Evolutionary conservation across 1,139 yeast species (phyloP).

Genomic region (Candida frijolesensis): DNA sequence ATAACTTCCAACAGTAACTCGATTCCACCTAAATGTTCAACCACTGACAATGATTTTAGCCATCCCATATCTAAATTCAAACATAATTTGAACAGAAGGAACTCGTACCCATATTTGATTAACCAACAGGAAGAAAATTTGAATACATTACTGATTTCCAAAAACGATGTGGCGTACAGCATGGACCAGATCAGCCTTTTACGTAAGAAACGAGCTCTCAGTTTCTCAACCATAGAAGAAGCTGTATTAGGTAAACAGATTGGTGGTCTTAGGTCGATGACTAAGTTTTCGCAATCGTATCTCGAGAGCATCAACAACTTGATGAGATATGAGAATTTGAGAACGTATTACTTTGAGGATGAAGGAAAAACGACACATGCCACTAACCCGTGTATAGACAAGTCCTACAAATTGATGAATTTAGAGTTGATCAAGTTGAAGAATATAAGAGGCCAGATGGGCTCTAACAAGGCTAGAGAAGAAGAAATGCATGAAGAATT

Average conservation of each 20-base stretch:
- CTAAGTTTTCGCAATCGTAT: constrained; percentile 28
- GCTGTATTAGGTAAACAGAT: constrained; percentile 10
- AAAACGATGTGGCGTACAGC: constrained; percentile 1
- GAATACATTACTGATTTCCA: constrained; percentile 26
- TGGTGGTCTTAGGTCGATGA: constrained; percentile 21
- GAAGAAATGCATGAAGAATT: constrained; percentile 37
- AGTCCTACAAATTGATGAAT: constrained; percentile 32
- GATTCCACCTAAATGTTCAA: constrained; percentile 3
- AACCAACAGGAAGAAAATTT: constrained; percentile 18
- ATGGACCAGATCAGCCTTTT: constrained; percentile 4
- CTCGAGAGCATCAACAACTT: constrained; percentile 24
- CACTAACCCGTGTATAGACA: constrained; percentile 22
- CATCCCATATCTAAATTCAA: constrained; percentile 20
- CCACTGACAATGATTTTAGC: constrained; percentile 4
- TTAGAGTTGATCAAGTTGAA: constrained; percentile 34
- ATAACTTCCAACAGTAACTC: constrained; percentile 8
- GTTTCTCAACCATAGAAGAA: constrained; percentile 49
- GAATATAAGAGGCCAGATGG: constrained; percentile 31
- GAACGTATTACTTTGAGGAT: constrained; percentile 17
- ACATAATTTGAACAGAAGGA: constrained; percentile 40
- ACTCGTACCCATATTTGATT: constrained; percentile 42
- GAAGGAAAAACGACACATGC: constrained; percentile 6
- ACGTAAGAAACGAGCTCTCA: constrained; percentile 28
- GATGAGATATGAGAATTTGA: constrained; percentile 23
- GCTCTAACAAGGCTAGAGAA: constrained; percentile 31